These are phyloP conservation scores for Trichosanthes truncata DNA, from an alignment of 306 rosid genomes.

Conservation along the genomic window DNA sequence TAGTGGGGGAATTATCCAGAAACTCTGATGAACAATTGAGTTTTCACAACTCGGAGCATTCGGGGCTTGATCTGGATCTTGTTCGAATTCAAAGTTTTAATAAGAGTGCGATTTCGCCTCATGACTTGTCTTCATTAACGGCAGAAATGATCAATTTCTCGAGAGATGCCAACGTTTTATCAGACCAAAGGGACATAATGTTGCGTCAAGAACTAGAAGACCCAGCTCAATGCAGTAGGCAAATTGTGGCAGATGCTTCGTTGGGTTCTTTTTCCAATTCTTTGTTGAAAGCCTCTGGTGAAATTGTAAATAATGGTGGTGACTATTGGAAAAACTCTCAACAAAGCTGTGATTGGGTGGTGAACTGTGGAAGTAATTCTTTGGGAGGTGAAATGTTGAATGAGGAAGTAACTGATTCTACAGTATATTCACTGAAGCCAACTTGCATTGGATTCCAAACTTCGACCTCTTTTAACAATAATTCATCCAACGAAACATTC, in stretches of 20 bases:
- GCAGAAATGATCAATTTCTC: constrained; percentile 38
- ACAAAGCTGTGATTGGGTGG: constrained; percentile 44
- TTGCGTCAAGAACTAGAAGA: constrained; percentile 16
- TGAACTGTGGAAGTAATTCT: constrained; percentile 29
- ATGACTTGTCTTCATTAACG: constrained; percentile 30
- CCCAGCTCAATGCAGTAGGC: constrained; percentile 17
- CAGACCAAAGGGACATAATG: constrained; percentile 17
- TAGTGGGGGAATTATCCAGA: neutral
- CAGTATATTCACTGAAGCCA: constrained; percentile 21
- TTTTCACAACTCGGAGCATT: constrained; percentile 18
- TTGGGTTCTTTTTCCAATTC: constrained; percentile 9
- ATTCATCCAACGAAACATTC: constrained; percentile 7
- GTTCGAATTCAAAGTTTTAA: constrained; percentile 45
- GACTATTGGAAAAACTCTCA: constrained; percentile 35
- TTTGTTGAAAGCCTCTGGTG: constrained; percentile 19
- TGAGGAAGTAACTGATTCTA: constrained; percentile 17
- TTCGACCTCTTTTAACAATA: neutral
- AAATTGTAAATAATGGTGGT: constrained; percentile 3
- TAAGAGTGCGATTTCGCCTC: constrained; percentile 44
- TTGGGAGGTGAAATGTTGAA: constrained; percentile 9
- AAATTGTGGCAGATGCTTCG: constrained; percentile 20
- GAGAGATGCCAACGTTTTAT: constrained; percentile 13
- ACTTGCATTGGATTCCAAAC: constrained; percentile 12
- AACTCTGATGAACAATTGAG: neutral
- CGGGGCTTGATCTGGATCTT: constrained; percentile 29